Base-by-base conservation (phyloP, 202 grass and related monocot species). In the Cymbopogon flexuosus region DNA sequence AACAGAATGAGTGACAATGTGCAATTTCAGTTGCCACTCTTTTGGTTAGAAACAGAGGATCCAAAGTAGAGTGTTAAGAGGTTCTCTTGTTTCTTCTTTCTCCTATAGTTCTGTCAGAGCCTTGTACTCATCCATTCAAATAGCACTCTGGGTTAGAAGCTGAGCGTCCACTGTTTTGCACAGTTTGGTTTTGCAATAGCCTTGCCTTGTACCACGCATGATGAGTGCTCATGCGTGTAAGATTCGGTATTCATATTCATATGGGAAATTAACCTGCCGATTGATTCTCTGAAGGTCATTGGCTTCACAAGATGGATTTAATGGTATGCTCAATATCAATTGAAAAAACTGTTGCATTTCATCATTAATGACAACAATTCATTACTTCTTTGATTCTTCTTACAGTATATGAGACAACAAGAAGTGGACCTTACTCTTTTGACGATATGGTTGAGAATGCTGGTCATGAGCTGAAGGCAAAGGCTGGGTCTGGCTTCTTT, bases 381-480 rank as follows among this genome's bases (percentile, higher is more conserved):
- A 9, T 21, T 16, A 19, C 69, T 34, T 52, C 60, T 54, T 8
- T 54, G 61, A 15, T 24, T 72, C 7, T 80, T 16, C 51, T 74
- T 86, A 47, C 78, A 99, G 96, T 94, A 37, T 89, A 91, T 16
- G 90, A 93, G 87, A 93, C 90, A 45, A 80, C 92, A 82, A 93
- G 83, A 88, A 91, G 11, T 84, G 92, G 96, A 22, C 29, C 73
- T 2, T 93, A 91, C 88, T 68, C 80, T 49, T 84, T 86, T 2
- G 84, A 91, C 43, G 92, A 90, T 69, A 99, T 99, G 96, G 87
- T 99, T 23, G 90, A 84, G 61, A 93, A 96, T 88, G 90, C 90
- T 7, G 88, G 96, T 42, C 81, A 90, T 12, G 92, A 96, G 59
- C 88, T 99, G 80, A 90, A 91, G 69, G 81, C 90, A 65, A 93